Evolutionary conservation across 2,329 filamentous ascomycete genomes (phyloP), one percentile per base, ranked within the genome.

Genomic region (Diaporthe ampelina): DNA sequence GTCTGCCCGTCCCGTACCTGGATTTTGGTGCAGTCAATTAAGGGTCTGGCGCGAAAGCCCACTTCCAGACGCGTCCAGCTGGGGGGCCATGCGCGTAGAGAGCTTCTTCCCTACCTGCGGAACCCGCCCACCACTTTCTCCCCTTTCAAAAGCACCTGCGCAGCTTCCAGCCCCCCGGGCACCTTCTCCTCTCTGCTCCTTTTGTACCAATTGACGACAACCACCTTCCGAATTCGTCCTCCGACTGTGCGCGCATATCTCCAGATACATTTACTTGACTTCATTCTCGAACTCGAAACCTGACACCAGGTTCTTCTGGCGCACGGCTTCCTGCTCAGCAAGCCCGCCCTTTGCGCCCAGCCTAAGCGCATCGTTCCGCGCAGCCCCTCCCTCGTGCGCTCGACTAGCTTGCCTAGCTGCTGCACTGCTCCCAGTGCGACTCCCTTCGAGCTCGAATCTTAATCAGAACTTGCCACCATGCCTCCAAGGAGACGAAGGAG

Each of bases 401-500:
- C 58, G 48, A 40, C 67, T 26, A 45, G 24, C 45, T 52, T 10
- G 48, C 15, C 52, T 50, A 17, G 29, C 45, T 10, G 11, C 32
- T 40, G 32, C 48, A 21, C 48, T 54, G 9, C 32, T 26, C 8
- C 48, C 15, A 68, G 45, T 13, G 26, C n/a, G n/a, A 37, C 19
- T 37, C 24, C 11, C 63, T 17, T 54, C 63, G n/a, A 54, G 37
- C 19, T 68, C 9, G n/a, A 26, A 26, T 26, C n/a, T 40, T 11
- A n/a, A 54, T 9, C 4, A 3, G 45, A 10, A 8, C 35, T 9
- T 1, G 48, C 6, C 48, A 73, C 37, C 45, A 78, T 78, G 79
- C 78, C 76, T 54, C 78, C 75, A 37, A 79, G 73, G 70, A 37
- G 45, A 32, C 43, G 63, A 70, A 17, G 83, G 24, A 81, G 86